phyloP scores from a whole-genome alignment of 176 grass and related monocot species.

The Metroxylon sagu region DNA sequence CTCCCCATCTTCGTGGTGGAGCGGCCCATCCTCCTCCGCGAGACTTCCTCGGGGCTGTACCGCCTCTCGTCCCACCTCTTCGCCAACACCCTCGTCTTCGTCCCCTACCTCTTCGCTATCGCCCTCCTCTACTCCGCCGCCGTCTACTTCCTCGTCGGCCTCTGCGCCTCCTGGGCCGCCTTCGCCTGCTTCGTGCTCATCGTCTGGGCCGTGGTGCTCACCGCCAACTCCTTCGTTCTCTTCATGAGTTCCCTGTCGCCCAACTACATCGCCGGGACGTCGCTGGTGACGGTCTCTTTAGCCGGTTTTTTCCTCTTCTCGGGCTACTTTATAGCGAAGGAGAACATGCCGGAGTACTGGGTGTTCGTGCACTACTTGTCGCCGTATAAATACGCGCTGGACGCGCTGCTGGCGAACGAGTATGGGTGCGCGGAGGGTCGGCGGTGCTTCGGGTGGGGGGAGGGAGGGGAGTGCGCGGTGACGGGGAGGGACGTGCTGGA shows the following conservation, averaged over 20 bases:
- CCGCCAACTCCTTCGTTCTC: conserved; percentile 81
- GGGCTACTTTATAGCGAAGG: conserved; percentile 74
- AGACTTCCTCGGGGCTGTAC: conserved; percentile 77
- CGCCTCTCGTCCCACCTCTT: conserved; percentile 64
- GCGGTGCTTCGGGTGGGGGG: conserved; percentile 47
- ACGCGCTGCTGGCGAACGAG: conserved; percentile 87
- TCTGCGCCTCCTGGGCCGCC: conserved; percentile 48
- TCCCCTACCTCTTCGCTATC: conserved; percentile 79
- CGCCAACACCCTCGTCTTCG: conserved; percentile 66
- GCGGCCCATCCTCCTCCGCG: conserved; percentile 71
- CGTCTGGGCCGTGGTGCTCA: conserved; percentile 74
- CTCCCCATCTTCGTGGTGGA: conserved; percentile 82
- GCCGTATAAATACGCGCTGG: conserved; percentile 88
- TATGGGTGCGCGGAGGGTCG: conserved; percentile 43
- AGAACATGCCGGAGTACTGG: conserved; percentile 92
- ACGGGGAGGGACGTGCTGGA: conserved; percentile 65
- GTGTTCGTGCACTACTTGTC: conserved; percentile 87
- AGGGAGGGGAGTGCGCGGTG: conserved; percentile 34
- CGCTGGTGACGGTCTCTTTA: conserved; percentile 60
- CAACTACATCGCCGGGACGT: conserved; percentile 87
- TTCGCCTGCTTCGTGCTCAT: conserved; percentile 69
- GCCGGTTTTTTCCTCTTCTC: conserved; percentile 98
- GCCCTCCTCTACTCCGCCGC: conserved; percentile 62
- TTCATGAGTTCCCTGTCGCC: conserved; percentile 79
- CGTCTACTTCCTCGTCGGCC: conserved; percentile 82